phyloP scores from a whole-genome alignment of 1,284 basidiomycete genomes.

The Abortiporus biennis region DNA sequence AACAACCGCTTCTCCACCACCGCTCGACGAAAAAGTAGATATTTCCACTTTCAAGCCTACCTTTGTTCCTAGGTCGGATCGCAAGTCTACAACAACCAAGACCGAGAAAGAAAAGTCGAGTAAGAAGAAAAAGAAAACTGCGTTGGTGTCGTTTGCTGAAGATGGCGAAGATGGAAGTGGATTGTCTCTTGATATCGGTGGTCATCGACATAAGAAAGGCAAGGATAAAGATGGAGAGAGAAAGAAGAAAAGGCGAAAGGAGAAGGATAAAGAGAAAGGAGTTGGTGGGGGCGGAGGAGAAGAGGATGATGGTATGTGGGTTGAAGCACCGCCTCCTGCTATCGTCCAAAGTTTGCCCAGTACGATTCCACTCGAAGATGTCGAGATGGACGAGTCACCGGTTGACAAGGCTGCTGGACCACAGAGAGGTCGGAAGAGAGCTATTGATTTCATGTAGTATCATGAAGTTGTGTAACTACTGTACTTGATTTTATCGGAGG shows the following conservation, averaged over 20 bases:
- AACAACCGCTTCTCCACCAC: conserved; percentile 7
- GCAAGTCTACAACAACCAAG: conserved; percentile 26
- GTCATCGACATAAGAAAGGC: conserved; percentile 37
- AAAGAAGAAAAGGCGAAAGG: conserved; percentile 27
- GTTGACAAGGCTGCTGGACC: conserved; percentile 15
- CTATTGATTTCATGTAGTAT: conserved; percentile 59
- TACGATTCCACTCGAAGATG: conserved; percentile 9
- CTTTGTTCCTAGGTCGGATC: conserved; percentile 58
- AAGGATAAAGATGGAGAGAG: conserved; percentile 23
- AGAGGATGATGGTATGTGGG: conserved; percentile 54
- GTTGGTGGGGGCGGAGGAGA: too few species aligned
- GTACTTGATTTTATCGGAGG: too few species aligned
- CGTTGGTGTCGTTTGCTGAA: conserved; percentile 67
- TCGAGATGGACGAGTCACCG: conserved; percentile 11
- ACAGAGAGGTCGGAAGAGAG: conserved; percentile 49
- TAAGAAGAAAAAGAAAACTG: conserved; percentile 37
- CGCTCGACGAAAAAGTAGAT: conserved; percentile 46
- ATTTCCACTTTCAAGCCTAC: conserved; percentile 71
- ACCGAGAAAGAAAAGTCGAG: conserved; percentile 37
- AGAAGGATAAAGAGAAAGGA: conserved; percentile 28
- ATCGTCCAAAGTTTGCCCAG: conserved; percentile 27
- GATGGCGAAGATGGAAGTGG: conserved; percentile 46
- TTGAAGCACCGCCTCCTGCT: conserved; percentile 49
- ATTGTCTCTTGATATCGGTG: conserved; percentile 25
- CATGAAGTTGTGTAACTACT: background rate